Evolutionary conservation across 345 rosid species (phyloP), one percentile per base, ranked within the genome.

Genomic region (Erodium maritimum): DNA sequence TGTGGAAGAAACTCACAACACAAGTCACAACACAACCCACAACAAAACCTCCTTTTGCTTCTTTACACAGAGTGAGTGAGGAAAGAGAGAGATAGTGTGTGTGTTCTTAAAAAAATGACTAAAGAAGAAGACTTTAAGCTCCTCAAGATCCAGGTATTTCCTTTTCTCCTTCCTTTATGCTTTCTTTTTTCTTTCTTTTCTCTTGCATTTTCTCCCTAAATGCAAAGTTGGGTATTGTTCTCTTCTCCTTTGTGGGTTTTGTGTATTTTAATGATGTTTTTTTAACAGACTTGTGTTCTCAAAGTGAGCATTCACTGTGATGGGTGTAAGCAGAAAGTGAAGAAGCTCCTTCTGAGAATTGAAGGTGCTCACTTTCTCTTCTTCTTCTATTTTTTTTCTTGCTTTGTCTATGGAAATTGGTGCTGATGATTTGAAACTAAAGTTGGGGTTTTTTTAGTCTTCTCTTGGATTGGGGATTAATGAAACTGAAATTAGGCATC

Each of bases 101-200:
- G 64, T 66, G 37, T 67, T 56, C 51, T 42, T 69, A 70, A 71
- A 64, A 73, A 71, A 66, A 88, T 88, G 96, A 78, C 90, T 69
- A 88, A 83, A 83, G 90, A 81, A 58, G 93, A 85, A 69, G 88
- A 85, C 80, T 88, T 83, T 78, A 88, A 81, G 80, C 82, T 88
- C 64, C 80, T 88, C 73, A 88, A 85, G 82, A 85, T 88, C 75
- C 90, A 85, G 90, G 96, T 85, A 55, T 58, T 57, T 65, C 61
- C 54, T 25, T 56, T 60, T 24, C 67, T 14, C 14, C 17, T 7
- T 3, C 12, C 12, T 10, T 42, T 12, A 7, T 42, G 16, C 48
- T 29, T 8, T 29, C 3, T 29, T 29, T 29, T 29, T 72, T 73
- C 60, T 67, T 52, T 23, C n/a, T 63, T 13, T 37, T 54, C 59